These are phyloP conservation scores for Talaromyces liani DNA, from an alignment of 495 filamentous ascomycete species.

Conservation along the genomic window DNA sequence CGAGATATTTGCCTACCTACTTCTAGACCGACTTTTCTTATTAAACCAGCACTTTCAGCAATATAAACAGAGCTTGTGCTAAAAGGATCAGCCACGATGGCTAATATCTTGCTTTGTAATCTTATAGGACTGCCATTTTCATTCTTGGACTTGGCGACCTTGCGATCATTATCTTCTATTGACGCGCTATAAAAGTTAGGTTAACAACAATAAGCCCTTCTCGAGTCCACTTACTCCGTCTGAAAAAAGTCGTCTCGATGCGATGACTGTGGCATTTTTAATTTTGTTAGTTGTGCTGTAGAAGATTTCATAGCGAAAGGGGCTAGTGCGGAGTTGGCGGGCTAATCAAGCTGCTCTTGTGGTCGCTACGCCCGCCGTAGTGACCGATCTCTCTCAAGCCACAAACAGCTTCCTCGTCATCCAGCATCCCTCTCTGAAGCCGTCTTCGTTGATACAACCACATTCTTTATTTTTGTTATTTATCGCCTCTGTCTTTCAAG, in stretches of 20 bases:
- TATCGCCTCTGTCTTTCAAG: slow-evolving; percentile 6
- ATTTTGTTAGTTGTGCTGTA: neutral
- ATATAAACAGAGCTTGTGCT: slow-evolving; percentile 59
- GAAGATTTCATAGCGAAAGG: neutral
- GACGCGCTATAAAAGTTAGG: slow-evolving; percentile 46
- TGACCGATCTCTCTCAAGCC: slow-evolving; percentile 7
- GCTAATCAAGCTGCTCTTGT: neutral
- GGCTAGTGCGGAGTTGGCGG: neutral
- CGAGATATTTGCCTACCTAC: slow-evolving; percentile 49
- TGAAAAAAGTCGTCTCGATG: slow-evolving; percentile 82
- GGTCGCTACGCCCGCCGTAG: slow-evolving; percentile 5
- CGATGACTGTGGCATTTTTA: slow-evolving; percentile 54
- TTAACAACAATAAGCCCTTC: neutral
- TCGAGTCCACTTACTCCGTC: slow-evolving; percentile 54
- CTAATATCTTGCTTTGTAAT: slow-evolving; percentile 79
- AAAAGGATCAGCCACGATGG: slow-evolving; percentile 60
- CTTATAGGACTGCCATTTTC: slow-evolving; percentile 72
- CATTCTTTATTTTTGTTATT: slow-evolving; percentile 12
- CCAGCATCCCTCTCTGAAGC: slow-evolving; percentile 6
- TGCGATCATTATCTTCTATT: slow-evolving; percentile 62
- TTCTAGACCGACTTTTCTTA: slow-evolving; percentile 64
- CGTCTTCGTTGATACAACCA: slow-evolving; percentile 5
- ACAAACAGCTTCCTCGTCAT: slow-evolving; percentile 12
- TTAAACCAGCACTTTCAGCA: slow-evolving; percentile 74
- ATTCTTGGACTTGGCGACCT: slow-evolving; percentile 74